A percentile compares a stretch with the other conserved stretches of the same genome.
These are phyloP conservation scores for Strigomonas galati DNA, from an alignment of 208 protist genomes.

Conservation along the genomic window DNA sequence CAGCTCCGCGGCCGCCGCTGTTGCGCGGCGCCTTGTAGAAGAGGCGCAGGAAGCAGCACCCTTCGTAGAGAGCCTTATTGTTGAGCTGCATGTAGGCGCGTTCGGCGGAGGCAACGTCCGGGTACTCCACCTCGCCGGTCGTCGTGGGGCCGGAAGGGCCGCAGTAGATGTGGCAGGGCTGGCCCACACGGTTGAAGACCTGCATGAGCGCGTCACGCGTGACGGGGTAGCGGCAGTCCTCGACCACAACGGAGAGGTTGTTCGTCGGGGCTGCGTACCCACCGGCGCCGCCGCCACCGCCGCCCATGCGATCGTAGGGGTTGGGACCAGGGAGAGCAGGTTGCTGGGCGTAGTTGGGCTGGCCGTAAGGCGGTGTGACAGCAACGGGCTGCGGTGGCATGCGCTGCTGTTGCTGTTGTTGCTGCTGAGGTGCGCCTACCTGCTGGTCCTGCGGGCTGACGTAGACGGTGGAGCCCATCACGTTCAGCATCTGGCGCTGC, in stretches of 20 bases:
- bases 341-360: not conserved
- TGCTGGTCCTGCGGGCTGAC: conserved; percentile 39
- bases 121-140: conserved; percentile 68
- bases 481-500: conserved; percentile 57
- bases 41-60: conserved; percentile 79
- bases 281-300: not conserved
- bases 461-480: conserved; percentile 60
- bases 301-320: not conserved
- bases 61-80: conserved; percentile 80
- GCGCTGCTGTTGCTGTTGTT: conserved; percentile 6
- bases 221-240: conserved; percentile 83
- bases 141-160: conserved; percentile 61
- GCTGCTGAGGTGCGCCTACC: not conserved
- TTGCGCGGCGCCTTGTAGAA: conserved; percentile 32
- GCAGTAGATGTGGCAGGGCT: conserved; percentile 56
- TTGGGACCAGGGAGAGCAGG: not conserved
- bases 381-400: not conserved
- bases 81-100: conserved; percentile 62
- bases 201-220: conserved; percentile 69
- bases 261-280: not conserved
- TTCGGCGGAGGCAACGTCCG: conserved; percentile 48
- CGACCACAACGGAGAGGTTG: conserved; percentile 61
- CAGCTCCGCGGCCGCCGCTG: conserved; percentile 6
- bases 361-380: not conserved
- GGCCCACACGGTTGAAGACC: conserved; percentile 77